phyloP scores from a whole-genome alignment of 352 stramenopile species.

The Phytophthora uliginosa region DNA sequence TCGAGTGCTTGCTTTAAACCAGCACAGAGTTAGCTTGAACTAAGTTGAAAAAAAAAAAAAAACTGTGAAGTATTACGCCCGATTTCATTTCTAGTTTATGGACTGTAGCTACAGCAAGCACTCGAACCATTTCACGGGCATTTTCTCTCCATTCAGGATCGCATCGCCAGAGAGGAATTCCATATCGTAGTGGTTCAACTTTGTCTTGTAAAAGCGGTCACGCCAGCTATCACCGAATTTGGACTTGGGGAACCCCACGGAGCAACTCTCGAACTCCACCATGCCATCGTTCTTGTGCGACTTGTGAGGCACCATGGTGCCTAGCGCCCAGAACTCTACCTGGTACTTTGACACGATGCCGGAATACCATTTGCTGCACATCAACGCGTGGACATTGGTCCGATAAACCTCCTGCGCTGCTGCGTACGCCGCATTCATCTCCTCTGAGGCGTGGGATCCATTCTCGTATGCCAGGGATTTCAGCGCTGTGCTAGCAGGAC shows the following conservation, averaged over 20 bases:
- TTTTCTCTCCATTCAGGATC: conserved; percentile 47
- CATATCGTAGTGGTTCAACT: conserved; percentile 62
- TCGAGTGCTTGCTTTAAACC: conserved; percentile 57
- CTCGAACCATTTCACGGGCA: conserved; percentile 61
- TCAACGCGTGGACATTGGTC: conserved; percentile 30
- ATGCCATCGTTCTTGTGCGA: conserved; percentile 44
- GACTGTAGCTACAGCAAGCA: conserved; percentile 34
- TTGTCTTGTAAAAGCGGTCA: conserved; percentile 50
- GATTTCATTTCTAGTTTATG: neutral
- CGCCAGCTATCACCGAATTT: conserved; percentile 44
- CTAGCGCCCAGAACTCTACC: conserved; percentile 23
- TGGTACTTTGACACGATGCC: conserved; percentile 45
- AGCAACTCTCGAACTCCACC: conserved; percentile 59
- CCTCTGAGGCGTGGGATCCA: conserved; percentile 21
- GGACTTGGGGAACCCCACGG: conserved; percentile 29
- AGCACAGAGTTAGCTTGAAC: neutral
- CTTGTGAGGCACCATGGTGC: conserved; percentile 36
- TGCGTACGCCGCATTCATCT: conserved; percentile 30
- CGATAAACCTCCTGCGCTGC: conserved; percentile 37
- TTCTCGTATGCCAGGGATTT: conserved; percentile 46
- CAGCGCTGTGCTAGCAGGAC: conserved; percentile 33
- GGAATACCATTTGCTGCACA: conserved; percentile 42
- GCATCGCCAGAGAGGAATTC: conserved; percentile 54
- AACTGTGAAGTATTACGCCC: neutral
- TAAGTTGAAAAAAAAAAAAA: neutral